Conservation (phyloP, 2,329 filamentous ascomycete genomes). For the Pseudogymnoascus pannorum region DNA sequence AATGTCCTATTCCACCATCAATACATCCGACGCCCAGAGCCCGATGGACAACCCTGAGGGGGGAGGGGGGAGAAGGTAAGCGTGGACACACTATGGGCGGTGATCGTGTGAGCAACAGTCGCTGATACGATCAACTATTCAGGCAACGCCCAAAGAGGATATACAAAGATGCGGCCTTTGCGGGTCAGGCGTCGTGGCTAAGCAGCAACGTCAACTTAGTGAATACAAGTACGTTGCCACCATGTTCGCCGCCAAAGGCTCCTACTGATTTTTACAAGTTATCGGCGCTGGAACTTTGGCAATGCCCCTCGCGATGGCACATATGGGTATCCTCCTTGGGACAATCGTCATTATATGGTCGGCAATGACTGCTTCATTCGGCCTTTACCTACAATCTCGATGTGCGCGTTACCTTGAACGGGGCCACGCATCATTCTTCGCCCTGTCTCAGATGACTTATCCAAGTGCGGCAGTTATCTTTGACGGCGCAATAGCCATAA, state of each 20-base stretch:
- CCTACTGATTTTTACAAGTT: constrained; percentile 46
- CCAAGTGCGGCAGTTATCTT: constrained; percentile 94
- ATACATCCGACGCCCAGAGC: background rate
- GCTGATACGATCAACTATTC: constrained; percentile 5
- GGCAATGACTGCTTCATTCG: constrained; percentile 79
- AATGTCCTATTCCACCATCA: background rate
- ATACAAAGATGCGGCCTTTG: constrained; percentile 60
- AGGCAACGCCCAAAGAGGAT: constrained; percentile 27
- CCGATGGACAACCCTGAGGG: background rate
- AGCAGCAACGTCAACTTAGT: constrained; percentile 93
- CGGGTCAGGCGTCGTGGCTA: constrained; percentile 75
- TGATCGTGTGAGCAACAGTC: background rate
- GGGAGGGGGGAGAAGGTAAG: background rate
- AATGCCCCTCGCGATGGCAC: constrained; percentile 90
- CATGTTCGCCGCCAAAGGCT: constrained; percentile 12
- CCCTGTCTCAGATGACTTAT: constrained; percentile 93
- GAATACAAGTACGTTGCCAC: constrained; percentile 69
- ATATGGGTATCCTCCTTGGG: constrained; percentile 88
- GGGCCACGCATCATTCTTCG: constrained; percentile 86
- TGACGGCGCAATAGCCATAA: constrained; percentile 90
- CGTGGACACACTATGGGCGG: background rate
- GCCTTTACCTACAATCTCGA: constrained; percentile 87
- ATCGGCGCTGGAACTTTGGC: constrained; percentile 90
- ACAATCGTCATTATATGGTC: constrained; percentile 85
- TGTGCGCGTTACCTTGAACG: constrained; percentile 90